Conservation (phyloP, 2,329 filamentous ascomycete genomes). For the Thelonectria discophora region DNA sequence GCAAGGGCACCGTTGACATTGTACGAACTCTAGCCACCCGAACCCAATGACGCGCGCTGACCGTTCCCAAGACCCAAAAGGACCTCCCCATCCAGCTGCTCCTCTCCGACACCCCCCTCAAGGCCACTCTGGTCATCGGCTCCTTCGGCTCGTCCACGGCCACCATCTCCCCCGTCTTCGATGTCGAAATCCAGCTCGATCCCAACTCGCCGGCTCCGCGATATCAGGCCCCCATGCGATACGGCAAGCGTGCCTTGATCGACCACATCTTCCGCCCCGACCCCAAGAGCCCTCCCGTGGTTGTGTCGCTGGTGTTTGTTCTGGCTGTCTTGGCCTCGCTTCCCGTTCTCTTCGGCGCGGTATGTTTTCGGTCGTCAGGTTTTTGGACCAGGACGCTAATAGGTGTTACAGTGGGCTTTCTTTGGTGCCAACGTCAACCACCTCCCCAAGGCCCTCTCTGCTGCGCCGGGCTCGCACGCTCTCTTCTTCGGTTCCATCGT, state of each 20-base stretch:
- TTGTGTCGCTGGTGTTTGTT: slow-evolving; percentile 82
- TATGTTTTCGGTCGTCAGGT: slow-evolving; percentile 54
- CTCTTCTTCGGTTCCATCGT: slow-evolving; percentile 89
- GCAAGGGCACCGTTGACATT: slow-evolving; percentile 85
- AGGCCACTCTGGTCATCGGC: slow-evolving; percentile 83
- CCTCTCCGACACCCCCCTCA: slow-evolving; percentile 70
- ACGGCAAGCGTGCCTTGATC: slow-evolving; percentile 85
- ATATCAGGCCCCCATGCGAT: slow-evolving; percentile 77
- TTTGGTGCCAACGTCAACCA: slow-evolving; percentile 87
- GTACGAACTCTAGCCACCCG: slow-evolving; percentile 60
- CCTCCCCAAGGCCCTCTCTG: slow-evolving; percentile 75
- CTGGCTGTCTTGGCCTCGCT: slow-evolving; percentile 77
- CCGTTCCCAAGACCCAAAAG: slow-evolving; percentile 74
- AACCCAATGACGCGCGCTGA: slow-evolving; percentile 38
- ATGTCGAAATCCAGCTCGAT: slow-evolving; percentile 73
- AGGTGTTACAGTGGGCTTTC: slow-evolving; percentile 71
- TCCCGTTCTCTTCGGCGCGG: slow-evolving; percentile 75
- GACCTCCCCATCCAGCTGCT: slow-evolving; percentile 89
- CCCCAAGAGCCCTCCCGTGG: slow-evolving; percentile 79
- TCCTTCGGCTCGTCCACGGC: slow-evolving; percentile 82
- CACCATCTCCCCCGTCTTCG: slow-evolving; percentile 76
- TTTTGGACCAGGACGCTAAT: slow-evolving; percentile 34
- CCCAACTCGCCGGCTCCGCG: slow-evolving; percentile 65
- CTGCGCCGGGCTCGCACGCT: slow-evolving; percentile 81
- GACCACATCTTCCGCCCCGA: slow-evolving; percentile 88